Percentiles rank a stretch among this genome's conserved stretches.
Conservation (phyloP, 345 rosid genomes). For the Firmiana major region DNA sequence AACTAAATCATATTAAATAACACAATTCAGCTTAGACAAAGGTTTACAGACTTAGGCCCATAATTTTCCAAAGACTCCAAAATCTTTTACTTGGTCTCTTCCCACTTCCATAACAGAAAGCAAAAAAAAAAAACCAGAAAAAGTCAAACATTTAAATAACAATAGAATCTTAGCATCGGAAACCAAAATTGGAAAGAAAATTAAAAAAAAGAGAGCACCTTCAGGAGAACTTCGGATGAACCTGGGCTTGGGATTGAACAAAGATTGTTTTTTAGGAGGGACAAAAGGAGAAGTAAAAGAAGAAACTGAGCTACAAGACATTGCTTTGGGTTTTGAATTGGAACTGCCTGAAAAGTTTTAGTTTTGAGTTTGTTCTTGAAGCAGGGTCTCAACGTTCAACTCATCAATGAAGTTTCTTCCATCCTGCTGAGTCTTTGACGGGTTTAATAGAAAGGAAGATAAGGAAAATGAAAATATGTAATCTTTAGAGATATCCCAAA, state of each 20-base stretch:
- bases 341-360: not conserved
- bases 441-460: slow-evolving; percentile 16
- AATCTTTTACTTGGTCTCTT: not conserved
- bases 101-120: no score
- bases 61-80: not conserved
- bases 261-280: slow-evolving; percentile 33
- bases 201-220: slow-evolving; percentile 33
- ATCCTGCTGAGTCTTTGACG: not conserved
- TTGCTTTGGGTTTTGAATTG: not conserved
- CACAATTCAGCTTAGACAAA: not conserved
- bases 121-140: not conserved
- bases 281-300: slow-evolving; percentile 35
- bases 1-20: not conserved
- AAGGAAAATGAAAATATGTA: slow-evolving; percentile 15
- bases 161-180: not conserved
- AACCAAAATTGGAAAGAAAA: not conserved
- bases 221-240: slow-evolving; percentile 56
- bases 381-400: not conserved
- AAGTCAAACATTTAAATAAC: not conserved
- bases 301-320: slow-evolving; percentile 50
- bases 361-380: not conserved
- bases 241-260: slow-evolving; percentile 35
- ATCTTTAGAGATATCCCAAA: not conserved
- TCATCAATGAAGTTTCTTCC: not conserved
- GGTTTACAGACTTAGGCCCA: not conserved